phyloP scores from a whole-genome alignment of 2,329 filamentous ascomycete species.

The Venturia pyrina region DNA sequence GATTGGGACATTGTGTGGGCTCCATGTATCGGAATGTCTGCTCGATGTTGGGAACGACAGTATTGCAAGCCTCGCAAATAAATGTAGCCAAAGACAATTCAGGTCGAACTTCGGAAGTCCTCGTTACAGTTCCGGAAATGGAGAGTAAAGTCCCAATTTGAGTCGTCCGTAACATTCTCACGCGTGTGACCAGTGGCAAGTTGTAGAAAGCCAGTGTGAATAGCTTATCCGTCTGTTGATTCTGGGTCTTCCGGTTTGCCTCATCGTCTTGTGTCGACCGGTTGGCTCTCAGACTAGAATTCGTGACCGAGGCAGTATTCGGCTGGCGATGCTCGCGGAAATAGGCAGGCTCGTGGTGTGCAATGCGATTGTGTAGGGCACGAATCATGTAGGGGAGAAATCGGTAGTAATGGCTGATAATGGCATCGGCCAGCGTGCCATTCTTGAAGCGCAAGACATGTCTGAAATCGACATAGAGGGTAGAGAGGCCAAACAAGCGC shows the following conservation, averaged over 20 bases:
- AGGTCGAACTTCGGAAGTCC: conserved; percentile 92
- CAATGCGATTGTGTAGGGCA: conserved; percentile 84
- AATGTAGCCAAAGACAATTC: conserved; percentile 91
- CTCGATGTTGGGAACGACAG: conserved; percentile 80
- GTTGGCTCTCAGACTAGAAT: conserved; percentile 48
- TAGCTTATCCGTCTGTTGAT: conserved; percentile 94
- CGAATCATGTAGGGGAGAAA: conserved; percentile 86
- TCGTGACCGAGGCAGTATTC: conserved; percentile 59
- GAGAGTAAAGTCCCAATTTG: conserved; percentile 91
- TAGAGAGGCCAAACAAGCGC: conserved; percentile 64
- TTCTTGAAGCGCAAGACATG: conserved; percentile 71
- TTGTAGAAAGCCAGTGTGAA: conserved; percentile 94
- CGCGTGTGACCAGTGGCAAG: conserved; percentile 72
- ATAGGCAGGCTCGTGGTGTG: conserved; percentile 88
- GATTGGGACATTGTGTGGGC: conserved; percentile 88
- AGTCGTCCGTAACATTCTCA: conserved; percentile 74
- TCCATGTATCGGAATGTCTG: conserved; percentile 98
- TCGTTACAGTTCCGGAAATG: conserved; percentile 91
- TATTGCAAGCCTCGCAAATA: conserved; percentile 77
- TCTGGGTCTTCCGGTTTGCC: conserved; percentile 57
- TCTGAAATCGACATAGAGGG: conserved; percentile 77
- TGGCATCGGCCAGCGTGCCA: conserved; percentile 72
- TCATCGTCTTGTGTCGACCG: conserved; percentile 48
- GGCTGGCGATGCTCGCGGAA: conserved; percentile 87
- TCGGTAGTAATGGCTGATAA: conserved; percentile 87